Evolutionary conservation across 257 asterid genomes (phyloP), one percentile per base, ranked within the genome.

Genomic region (Nemophila menziesii): DNA sequence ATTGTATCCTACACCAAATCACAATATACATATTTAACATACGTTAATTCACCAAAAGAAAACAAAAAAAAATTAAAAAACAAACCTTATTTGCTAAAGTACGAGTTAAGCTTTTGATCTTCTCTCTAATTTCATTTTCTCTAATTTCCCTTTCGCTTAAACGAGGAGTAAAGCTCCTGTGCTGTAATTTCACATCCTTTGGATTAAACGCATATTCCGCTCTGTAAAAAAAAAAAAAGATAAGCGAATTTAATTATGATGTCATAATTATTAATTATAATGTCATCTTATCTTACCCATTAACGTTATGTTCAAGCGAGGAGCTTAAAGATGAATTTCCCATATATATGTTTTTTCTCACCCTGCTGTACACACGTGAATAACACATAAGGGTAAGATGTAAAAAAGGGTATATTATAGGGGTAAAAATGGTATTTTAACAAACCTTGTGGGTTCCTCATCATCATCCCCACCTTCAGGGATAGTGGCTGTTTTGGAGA

Each of bases 401-500:
- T 14, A 39, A 45, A 38, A 20, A 20, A 15, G 13, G 5, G 1
- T 12, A 5, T 11, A 38, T 4, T 4, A 38, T 38, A 38, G 12
- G 1, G 3, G 29, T 16, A 36, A n/a, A n/a, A n/a, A n/a, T n/a
- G n/a, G n/a, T n/a, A n/a, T n/a, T n/a, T n/a, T n/a, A 8, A 39
- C 49, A 55, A 50, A 83, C 97, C 77, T 71, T 66, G 23, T 47
- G 22, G 39, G 61, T 54, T 75, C 86, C 52, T 87, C 93, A 51
- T 73, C 93, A n/a, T 61, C 59, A 33, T 51, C 71, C n/a, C n/a
- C n/a, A 58, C 64, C 64, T 20, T 56, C 69, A 16, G 72, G 64
- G 22, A 57, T 53, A 33, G 95, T 86, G 9, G 82, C 90, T 18
- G 82, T 64, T 72, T 89, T 89, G 48, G 97, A 89, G 60, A 83